These are phyloP conservation scores for Arachis monticola DNA, from an alignment of 331 rosid species.

Conservation along the genomic window DNA sequence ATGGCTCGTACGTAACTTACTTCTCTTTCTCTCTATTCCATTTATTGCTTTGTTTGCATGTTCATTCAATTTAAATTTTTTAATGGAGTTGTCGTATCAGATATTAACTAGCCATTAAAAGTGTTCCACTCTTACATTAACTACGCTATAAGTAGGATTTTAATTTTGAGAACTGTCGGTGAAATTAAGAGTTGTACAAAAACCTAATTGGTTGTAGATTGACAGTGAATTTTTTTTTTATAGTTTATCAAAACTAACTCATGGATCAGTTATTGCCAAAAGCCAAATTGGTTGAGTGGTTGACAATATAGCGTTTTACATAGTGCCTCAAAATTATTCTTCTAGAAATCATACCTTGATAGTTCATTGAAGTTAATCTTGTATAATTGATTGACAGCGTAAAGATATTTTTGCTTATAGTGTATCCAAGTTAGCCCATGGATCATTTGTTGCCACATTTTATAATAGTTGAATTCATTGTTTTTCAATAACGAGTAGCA, in stretches of 20 bases:
- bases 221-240: no score
- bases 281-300: no score
- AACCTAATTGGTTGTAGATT: no score
- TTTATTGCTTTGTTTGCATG: slow-evolving; percentile 2
- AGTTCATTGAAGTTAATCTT: no score
- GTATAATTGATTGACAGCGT: background rate
- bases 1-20: slow-evolving; percentile 83
- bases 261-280: no score
- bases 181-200: no score
- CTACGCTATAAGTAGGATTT: background rate
- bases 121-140: background rate
- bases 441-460: background rate
- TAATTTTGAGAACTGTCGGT: no score
- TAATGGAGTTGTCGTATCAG: background rate
- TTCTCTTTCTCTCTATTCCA: background rate
- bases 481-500: no score
- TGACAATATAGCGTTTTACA: no score
- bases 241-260: no score
- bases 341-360: no score
- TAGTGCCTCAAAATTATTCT: background rate
- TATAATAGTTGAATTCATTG: slow-evolving; percentile 16
- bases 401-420: no score
- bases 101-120: background rate
- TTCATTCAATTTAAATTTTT: background rate
- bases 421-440: background rate